Percentiles rank a stretch among this genome's conserved stretches.
These are phyloP conservation scores for Symbiodinium natans DNA, from an alignment of 73 alveolate species.

Conservation along the genomic window DNA sequence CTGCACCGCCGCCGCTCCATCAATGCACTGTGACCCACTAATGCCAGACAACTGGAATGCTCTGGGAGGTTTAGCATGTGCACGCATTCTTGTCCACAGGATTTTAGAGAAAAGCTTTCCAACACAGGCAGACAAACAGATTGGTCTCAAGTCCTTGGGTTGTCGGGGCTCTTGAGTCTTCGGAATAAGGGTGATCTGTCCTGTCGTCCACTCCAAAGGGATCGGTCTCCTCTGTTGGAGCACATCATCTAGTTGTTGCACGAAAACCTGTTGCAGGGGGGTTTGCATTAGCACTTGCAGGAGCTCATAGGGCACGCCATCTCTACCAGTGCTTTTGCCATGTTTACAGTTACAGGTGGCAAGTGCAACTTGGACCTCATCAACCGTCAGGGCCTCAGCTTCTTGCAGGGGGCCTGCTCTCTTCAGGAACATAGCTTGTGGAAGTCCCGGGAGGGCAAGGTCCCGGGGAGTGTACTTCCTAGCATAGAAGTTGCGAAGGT, in stretches of 20 bases:
- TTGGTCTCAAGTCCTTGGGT: not conserved
- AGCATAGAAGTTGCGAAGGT: not conserved
- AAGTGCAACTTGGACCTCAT: not conserved
- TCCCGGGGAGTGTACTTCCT: not conserved
- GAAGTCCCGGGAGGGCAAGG: not conserved
- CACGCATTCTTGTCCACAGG: not conserved
- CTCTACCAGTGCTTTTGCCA: not conserved
- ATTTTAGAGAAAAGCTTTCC: not conserved
- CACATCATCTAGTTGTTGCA: not conserved
- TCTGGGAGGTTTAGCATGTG: not conserved
- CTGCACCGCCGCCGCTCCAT: not conserved
- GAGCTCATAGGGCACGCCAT: not conserved
- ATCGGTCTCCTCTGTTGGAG: not conserved
- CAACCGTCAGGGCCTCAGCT: not conserved
- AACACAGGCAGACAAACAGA: not conserved
- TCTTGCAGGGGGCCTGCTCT: not conserved
- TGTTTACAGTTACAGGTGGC: not conserved
- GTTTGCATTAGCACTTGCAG: not conserved
- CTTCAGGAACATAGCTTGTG: not conserved
- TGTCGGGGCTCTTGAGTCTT: not conserved
- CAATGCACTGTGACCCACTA: not conserved
- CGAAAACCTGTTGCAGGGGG: not conserved
- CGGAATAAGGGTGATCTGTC: not conserved
- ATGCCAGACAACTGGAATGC: not conserved
- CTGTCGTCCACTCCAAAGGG: not conserved